Percentiles rank a stretch among this genome's conserved stretches.
Conservation (phyloP, 2,329 filamentous ascomycete genomes). For the Arthrobotrys pseudoclavata region DNA sequence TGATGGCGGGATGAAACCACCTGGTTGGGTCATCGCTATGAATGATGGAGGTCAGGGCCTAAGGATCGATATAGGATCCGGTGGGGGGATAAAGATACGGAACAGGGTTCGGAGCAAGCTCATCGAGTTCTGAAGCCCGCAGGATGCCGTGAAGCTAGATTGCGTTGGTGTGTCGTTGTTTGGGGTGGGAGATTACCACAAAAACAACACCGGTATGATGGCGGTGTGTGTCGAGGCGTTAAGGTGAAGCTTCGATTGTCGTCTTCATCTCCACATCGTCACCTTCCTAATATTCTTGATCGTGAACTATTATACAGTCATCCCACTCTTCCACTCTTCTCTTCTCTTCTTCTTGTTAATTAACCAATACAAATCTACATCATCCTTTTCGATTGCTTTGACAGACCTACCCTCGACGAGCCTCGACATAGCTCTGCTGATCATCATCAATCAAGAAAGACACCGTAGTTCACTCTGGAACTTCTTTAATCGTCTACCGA, state of each 20-base stretch:
- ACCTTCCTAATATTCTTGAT: neutral
- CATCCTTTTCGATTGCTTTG: neutral
- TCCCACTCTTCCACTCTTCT: neutral
- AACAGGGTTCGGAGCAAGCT: neutral
- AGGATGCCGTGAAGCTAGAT: slow-evolving; percentile 1
- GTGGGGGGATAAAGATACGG: neutral
- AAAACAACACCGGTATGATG: slow-evolving; percentile 34
- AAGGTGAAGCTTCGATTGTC: neutral
- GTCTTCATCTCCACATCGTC: neutral
- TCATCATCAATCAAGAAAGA: neutral
- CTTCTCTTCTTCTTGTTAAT: neutral
- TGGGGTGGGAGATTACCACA: slow-evolving; percentile 32
- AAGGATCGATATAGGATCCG: too few species aligned
- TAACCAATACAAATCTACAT: neutral
- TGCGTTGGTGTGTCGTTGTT: slow-evolving; percentile 51
- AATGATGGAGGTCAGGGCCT: neutral
- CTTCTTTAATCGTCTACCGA: neutral
- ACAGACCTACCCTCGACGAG: neutral
- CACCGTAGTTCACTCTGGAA: neutral
- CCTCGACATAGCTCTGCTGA: neutral
- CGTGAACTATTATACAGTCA: neutral
- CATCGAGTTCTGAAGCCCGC: neutral
- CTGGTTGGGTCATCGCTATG: slow-evolving; percentile 37
- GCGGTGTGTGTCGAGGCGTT: neutral
- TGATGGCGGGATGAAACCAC: slow-evolving; percentile 51